These are phyloP conservation scores for Candida sanyaensis DNA, from an alignment of 1,139 yeast species.

Conservation along the genomic window DNA sequence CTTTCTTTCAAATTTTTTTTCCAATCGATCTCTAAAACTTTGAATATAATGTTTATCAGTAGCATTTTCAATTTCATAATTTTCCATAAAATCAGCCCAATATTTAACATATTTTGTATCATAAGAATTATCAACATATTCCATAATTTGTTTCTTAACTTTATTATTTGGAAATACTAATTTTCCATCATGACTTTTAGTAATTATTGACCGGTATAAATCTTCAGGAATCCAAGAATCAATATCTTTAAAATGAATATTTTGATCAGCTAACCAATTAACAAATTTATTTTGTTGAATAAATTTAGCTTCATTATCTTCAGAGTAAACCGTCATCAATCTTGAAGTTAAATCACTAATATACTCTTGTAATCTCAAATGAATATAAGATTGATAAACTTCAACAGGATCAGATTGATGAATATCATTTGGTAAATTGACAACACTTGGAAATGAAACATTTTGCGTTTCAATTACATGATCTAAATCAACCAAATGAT, in stretches of 20 bases:
- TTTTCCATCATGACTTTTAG: constrained; percentile 1
- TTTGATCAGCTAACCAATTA: constrained; percentile 4
- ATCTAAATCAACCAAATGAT: constrained; percentile 1
- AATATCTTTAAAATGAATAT: not conserved
- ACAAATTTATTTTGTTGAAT: constrained; percentile 3
- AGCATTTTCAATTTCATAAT: constrained; percentile 1
- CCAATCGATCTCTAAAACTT: constrained; percentile 1
- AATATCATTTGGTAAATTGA: constrained; percentile 2
- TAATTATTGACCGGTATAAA: not conserved
- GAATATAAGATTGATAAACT: constrained; percentile 4
- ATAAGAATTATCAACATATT: constrained; percentile 4
- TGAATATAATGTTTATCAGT: not conserved
- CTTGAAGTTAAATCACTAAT: constrained; percentile 3
- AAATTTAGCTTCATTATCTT: not conserved
- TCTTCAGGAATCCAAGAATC: constrained; percentile 4
- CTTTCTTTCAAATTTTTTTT: constrained; percentile 3
- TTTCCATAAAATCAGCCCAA: constrained; percentile 6
- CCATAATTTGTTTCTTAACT: constrained; percentile 2
- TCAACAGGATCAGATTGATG: constrained; percentile 1
- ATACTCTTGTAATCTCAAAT: constrained; percentile 1
- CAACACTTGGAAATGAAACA: not conserved
- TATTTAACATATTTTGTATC: constrained; percentile 3
- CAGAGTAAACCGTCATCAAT: constrained; percentile 1
- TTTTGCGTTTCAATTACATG: constrained; percentile 3
- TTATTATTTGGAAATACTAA: constrained; percentile 2